Conservation (phyloP, 2,329 filamentous ascomycete genomes). For the Apiospora aurea region DNA sequence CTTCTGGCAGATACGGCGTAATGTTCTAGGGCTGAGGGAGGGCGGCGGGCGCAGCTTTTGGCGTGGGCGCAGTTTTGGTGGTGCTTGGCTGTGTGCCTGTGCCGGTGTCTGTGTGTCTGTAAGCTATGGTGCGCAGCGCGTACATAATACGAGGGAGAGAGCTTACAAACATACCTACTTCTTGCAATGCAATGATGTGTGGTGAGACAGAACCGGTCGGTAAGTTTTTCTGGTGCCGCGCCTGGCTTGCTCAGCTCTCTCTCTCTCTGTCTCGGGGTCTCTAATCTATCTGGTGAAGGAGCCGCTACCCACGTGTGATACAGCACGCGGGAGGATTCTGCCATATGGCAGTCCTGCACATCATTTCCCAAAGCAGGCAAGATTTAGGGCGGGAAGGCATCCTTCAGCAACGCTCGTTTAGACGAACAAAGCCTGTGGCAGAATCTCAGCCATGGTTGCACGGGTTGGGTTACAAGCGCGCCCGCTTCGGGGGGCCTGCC, state of each 20-base stretch:
- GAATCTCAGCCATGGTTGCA: background rate
- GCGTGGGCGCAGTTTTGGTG: background rate
- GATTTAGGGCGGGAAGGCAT: background rate
- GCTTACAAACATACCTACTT: background rate
- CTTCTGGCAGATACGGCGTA: background rate
- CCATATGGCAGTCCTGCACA: constrained; percentile 21
- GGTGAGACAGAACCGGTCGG: background rate
- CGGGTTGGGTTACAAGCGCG: background rate
- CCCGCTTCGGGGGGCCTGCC: background rate
- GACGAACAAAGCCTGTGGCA: background rate
- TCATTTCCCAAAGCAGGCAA: background rate
- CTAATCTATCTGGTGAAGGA: background rate
- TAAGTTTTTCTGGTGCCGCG: background rate
- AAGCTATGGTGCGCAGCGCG: background rate
- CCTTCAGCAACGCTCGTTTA: background rate
- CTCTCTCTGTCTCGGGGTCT: background rate
- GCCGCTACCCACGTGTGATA: background rate
- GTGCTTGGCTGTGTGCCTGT: background rate
- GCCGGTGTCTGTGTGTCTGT: too few species aligned
- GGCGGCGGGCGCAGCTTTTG: background rate
- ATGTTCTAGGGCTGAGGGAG: background rate
- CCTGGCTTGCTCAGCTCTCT: background rate
- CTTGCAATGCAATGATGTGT: background rate
- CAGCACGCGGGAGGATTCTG: background rate
- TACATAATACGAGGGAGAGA: background rate